phyloP scores from a whole-genome alignment of 1,139 yeast genomes.

The Wickerhamiella infanticola region DNA sequence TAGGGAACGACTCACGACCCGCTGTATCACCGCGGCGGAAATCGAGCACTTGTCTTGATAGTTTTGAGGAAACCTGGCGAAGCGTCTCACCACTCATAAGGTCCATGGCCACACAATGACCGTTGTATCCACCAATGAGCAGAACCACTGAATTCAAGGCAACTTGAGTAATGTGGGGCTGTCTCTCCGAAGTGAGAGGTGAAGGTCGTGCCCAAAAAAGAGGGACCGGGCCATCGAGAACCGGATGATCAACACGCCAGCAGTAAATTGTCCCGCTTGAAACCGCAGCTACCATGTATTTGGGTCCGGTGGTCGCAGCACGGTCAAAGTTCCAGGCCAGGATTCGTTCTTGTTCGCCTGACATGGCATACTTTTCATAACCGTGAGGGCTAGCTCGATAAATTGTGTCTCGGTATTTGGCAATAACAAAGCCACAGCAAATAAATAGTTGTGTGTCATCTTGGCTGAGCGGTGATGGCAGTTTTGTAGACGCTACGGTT shows the following conservation, averaged over 20 bases:
- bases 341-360: slow-evolving; percentile 2
- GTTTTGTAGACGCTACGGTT: background rate
- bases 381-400: slow-evolving; percentile 3
- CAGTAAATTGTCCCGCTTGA: slow-evolving; percentile 18
- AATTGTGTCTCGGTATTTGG: slow-evolving; percentile 2
- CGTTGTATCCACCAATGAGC: slow-evolving; percentile 48
- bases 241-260: slow-evolving; percentile 8
- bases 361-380: background rate
- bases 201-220: slow-evolving; percentile 4
- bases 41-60: slow-evolving; percentile 31
- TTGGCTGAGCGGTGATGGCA: background rate
- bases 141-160: slow-evolving; percentile 32
- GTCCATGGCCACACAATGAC: slow-evolving; percentile 47
- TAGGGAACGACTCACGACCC: slow-evolving; percentile 24
- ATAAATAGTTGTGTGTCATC: slow-evolving; percentile 3
- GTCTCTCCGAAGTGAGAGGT: background rate
- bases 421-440: slow-evolving; percentile 7
- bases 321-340: slow-evolving; percentile 8
- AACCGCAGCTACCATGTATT: slow-evolving; percentile 14
- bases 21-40: slow-evolving; percentile 14
- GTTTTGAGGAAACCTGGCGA: slow-evolving; percentile 33
- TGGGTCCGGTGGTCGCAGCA: slow-evolving; percentile 5
- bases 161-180: slow-evolving; percentile 27
- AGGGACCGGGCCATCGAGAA: background rate
- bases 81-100: slow-evolving; percentile 42